Percentiles rank a stretch among this genome's conserved stretches.
These are phyloP conservation scores for Mycena olivaceomarginata DNA, from an alignment of 768 basidiomycete species.

Conservation along the genomic window DNA sequence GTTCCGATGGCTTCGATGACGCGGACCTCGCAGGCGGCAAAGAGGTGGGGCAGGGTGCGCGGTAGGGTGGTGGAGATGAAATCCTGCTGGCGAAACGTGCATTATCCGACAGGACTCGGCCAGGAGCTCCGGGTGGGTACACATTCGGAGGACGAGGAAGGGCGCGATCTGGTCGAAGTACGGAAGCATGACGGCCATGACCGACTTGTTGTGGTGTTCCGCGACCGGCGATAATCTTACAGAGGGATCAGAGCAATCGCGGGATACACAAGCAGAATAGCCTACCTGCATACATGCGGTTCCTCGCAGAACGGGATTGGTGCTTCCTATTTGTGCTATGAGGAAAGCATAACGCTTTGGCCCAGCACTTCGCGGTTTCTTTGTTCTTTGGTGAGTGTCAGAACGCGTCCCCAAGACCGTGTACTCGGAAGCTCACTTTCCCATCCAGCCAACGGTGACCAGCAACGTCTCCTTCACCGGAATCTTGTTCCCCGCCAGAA, in stretches of 20 bases:
- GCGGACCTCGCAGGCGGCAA: conserved; percentile 74
- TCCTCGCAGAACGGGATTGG: conserved; percentile 83
- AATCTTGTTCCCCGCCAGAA: conserved; percentile 67
- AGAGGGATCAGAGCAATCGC: conserved; percentile 35
- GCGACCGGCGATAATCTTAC: conserved; percentile 76
- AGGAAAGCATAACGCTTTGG: conserved; percentile 75
- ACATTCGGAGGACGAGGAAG: conserved; percentile 76
- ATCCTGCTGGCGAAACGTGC: conserved; percentile 68
- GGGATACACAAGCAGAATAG: not conserved
- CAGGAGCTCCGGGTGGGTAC: conserved; percentile 75
- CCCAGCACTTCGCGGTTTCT: conserved; percentile 74
- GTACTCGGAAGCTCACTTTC: conserved; percentile 59
- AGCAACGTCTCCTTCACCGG: conserved; percentile 79
- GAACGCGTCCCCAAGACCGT: not conserved
- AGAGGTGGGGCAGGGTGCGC: conserved; percentile 82
- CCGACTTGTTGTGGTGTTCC: conserved; percentile 74
- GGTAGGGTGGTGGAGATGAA: conserved; percentile 81
- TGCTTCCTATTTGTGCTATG: conserved; percentile 79
- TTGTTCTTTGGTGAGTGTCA: conserved; percentile 58
- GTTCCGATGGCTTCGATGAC: conserved; percentile 76
- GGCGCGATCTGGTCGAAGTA: conserved; percentile 81
- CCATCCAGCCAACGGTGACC: conserved; percentile 75
- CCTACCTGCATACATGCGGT: conserved; percentile 81
- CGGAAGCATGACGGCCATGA: conserved; percentile 82
- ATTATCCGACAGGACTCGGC: conserved; percentile 83